A percentile compares a stretch with the other conserved stretches of the same genome.
phyloP scores from a whole-genome alignment of 1,139 yeast species.

The Pichia sp. region DNA sequence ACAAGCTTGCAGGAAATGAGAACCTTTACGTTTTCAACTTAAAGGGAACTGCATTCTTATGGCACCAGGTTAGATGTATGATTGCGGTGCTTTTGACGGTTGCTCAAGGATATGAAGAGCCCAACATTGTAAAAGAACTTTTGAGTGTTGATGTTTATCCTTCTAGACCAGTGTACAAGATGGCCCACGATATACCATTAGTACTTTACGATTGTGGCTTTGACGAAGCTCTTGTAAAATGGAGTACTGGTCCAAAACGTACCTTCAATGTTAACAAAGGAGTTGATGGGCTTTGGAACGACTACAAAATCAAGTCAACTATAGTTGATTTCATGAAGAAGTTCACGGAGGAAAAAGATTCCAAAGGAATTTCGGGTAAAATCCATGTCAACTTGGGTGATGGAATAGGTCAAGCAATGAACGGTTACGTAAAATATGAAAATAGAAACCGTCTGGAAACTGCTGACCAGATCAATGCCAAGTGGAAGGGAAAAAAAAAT shows the following conservation, averaged over 20 bases:
- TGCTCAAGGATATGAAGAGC: constrained; percentile 72
- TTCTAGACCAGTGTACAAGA: constrained; percentile 73
- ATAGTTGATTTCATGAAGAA: constrained; percentile 34
- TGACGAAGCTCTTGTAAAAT: constrained; percentile 51
- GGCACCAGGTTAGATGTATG: constrained; percentile 99
- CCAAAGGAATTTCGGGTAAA: constrained; percentile 28
- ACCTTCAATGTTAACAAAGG: constrained; percentile 22
- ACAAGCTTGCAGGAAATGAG: constrained; percentile 32
- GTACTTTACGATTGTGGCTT: constrained; percentile 85
- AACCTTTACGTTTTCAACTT: constrained; percentile 67
- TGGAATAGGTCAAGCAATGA: constrained; percentile 59
- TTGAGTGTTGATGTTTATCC: constrained; percentile 58
- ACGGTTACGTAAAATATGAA: constrained; percentile 53
- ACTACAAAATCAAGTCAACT: constrained; percentile 35
- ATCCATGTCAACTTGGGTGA: constrained; percentile 55
- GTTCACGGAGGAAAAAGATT: constrained; percentile 28
- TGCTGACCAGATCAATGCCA: constrained; percentile 61
- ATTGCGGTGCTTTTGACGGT: constrained; percentile 74
- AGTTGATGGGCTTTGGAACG: constrained; percentile 31
- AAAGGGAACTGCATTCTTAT: constrained; percentile 84
- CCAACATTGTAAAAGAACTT: constrained; percentile 52
- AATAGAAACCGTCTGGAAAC: constrained; percentile 44
- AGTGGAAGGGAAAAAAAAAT: constrained; percentile 39
- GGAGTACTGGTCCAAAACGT: constrained; percentile 39
- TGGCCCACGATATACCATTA: constrained; percentile 91